Conservation (phyloP, 805 yeast genomes). For the Brettanomyces bruxellensis region DNA sequence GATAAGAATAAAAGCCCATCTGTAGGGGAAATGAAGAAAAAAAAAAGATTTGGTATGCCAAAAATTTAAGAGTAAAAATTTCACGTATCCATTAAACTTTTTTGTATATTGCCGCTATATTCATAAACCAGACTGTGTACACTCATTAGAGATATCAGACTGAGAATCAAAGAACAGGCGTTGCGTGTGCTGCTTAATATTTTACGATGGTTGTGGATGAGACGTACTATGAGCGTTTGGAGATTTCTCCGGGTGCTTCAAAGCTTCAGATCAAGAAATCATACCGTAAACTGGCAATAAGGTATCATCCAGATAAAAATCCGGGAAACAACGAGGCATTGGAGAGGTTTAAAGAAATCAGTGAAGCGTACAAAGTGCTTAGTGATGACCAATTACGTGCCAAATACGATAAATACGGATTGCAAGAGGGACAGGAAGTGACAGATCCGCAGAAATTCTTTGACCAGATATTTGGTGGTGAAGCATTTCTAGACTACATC, state of each 20-base stretch:
- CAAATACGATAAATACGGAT: constrained; percentile 76
- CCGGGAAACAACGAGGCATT: constrained; percentile 92
- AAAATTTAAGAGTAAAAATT: background rate
- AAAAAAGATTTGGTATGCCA: background rate
- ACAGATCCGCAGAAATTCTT: constrained; percentile 86
- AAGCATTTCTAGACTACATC: constrained; percentile 66
- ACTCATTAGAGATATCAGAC: too few relatives aligned
- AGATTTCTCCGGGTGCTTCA: constrained; percentile 59
- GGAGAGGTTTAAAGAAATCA: constrained; percentile 67
- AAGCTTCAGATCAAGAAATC: constrained; percentile 86
- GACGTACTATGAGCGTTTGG: constrained; percentile 74
- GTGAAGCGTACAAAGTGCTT: constrained; percentile 70
- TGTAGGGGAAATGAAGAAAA: too few relatives aligned
- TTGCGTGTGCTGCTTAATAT: background rate
- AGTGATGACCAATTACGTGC: constrained; percentile 62
- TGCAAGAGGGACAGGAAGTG: constrained; percentile 40
- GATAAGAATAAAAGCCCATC: too few relatives aligned
- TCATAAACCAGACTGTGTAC: too few relatives aligned
- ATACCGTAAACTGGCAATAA: constrained; percentile 82
- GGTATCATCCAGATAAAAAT: constrained; percentile 92
- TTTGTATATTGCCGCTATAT: too few relatives aligned
- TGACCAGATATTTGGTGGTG: constrained; percentile 77
- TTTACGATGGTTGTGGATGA: constrained; percentile 74
- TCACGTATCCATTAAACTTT: too few relatives aligned
- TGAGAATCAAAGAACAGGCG: too few relatives aligned